Evolutionary conservation across 352 stramenopile genomes (phyloP).

Genomic region (Saprolegnia parasitica): DNA sequence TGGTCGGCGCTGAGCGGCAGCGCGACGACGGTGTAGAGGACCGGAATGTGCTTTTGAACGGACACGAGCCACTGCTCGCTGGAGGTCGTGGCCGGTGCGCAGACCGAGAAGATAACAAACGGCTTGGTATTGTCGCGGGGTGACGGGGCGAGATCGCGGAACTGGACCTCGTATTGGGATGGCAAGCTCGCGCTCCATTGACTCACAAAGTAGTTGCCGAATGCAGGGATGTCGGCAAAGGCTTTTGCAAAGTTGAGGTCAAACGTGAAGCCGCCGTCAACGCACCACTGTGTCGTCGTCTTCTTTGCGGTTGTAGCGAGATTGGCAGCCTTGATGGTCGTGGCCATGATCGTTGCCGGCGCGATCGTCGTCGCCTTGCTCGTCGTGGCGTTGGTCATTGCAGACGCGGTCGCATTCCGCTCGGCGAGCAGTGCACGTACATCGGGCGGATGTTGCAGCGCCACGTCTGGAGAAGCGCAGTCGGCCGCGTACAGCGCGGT

Average conservation of each 20-base stretch:
- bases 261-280: conserved; percentile 10
- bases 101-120: conserved; percentile 16
- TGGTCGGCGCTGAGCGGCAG: not conserved
- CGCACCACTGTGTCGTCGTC: not conserved
- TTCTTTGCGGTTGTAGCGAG: not conserved
- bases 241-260: conserved; percentile 14
- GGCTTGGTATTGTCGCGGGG: not conserved
- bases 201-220: conserved; percentile 2
- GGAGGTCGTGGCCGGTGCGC: not conserved
- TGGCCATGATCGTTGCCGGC: not conserved
- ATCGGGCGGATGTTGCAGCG: not conserved
- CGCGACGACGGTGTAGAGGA: not conserved
- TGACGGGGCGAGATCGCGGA: conserved; percentile 9
- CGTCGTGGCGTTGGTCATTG: not conserved
- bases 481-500: not conserved
- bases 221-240: not conserved
- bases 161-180: not conserved
- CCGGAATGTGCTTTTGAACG: not conserved
- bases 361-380: not conserved
- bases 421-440: too few species aligned
- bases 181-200: not conserved
- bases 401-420: too few species aligned
- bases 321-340: not conserved
- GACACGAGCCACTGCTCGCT: conserved; percentile 6
- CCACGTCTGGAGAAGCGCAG: not conserved